Base-by-base conservation (phyloP, 2,329 filamentous ascomycete species). In the Penicillium sp. region DNA sequence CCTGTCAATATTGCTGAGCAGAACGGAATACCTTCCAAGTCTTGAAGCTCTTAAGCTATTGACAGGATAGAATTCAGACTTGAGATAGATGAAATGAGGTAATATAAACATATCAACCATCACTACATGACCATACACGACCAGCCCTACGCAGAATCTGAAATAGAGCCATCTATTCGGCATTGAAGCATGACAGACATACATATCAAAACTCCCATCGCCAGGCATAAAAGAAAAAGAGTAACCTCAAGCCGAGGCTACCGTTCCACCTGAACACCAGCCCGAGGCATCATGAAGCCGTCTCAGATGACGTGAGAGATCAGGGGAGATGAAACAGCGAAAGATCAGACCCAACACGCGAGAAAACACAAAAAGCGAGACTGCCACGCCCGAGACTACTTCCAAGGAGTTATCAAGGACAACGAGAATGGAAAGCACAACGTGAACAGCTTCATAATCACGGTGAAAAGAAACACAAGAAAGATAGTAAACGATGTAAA, bases 361-460 rank as follows among this genome's bases (percentile, higher is more conserved):
- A 27, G 20, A 22, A 12, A 13, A 18, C 28, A 43, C 39, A 30
- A 39, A 46, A 40, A 50, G 44, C 52, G 42, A 52, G 32, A 45
- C 44, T 48, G 48, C 51, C 50, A 51, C 50, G 51, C 50, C 57
- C 43, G 50, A 48, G 44, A 55, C 50, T 55, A 56, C 50, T 58
- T 59, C 51, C 54, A 51, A 55, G 48, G 45, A 56, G 53, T 40
- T 32, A 22, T 52, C 41, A 30, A 40, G 33, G 37, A 35, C 34
- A 18, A 35, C 18, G 26, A 18, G 32, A 35, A 48, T 42, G 32
- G 37, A 50, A 48, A 30, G 32, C 38, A 49, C 15, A 27, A 27
- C 17, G 30, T 26, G 12, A 27, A 27, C 22, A 27, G 25, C 16
- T 48, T 53, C 52, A 53, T 49, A 55, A 48, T 37, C 49, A 48